A percentile compares a stretch with the other conserved stretches of the same genome.
Conservation (phyloP, 345 rosid species). For the Gossypium arboreum region DNA sequence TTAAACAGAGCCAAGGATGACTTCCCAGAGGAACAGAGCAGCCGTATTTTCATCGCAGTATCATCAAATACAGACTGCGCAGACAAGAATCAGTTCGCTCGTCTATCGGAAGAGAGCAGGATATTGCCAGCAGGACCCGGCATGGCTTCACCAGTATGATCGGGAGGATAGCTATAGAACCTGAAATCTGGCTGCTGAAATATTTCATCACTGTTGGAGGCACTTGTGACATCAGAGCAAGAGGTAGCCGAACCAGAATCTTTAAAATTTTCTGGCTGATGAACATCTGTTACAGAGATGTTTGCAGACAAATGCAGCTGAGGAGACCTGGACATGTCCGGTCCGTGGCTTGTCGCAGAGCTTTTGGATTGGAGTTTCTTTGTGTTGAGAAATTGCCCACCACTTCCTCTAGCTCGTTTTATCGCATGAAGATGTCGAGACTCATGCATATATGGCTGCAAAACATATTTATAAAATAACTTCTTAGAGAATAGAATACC, state of each 20-base stretch:
- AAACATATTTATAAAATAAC: background rate
- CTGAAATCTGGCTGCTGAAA: slow-evolving; percentile 46
- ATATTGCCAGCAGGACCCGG: slow-evolving; percentile 31
- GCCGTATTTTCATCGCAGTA: slow-evolving; percentile 23
- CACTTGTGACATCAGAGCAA: slow-evolving; percentile 47
- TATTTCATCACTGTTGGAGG: slow-evolving; percentile 40
- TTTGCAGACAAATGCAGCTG: background rate
- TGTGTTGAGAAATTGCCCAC: slow-evolving; percentile 73
- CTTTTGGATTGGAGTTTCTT: slow-evolving; percentile 44
- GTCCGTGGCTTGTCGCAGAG: slow-evolving; percentile 20
- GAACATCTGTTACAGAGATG: slow-evolving; percentile 37
- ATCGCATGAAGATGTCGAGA: slow-evolving; percentile 86
- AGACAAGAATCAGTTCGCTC: slow-evolving; percentile 15
- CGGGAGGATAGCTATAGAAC: slow-evolving; percentile 45
- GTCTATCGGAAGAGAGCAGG: slow-evolving; percentile 25
- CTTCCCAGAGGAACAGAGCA: slow-evolving; percentile 65
- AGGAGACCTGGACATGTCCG: slow-evolving; percentile 4
- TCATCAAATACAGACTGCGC: slow-evolving; percentile 23
- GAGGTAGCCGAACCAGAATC: slow-evolving; percentile 43
- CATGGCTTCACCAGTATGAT: slow-evolving; percentile 24
- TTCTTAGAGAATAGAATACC: background rate
- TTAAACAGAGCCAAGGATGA: slow-evolving; percentile 85
- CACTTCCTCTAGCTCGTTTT: slow-evolving; percentile 74
- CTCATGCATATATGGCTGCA: slow-evolving; percentile 85
- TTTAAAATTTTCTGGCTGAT: slow-evolving; percentile 23